Evolutionary conservation across 2,329 filamentous ascomycete species (phyloP).

Genomic region (Penicillium vulpinum): DNA sequence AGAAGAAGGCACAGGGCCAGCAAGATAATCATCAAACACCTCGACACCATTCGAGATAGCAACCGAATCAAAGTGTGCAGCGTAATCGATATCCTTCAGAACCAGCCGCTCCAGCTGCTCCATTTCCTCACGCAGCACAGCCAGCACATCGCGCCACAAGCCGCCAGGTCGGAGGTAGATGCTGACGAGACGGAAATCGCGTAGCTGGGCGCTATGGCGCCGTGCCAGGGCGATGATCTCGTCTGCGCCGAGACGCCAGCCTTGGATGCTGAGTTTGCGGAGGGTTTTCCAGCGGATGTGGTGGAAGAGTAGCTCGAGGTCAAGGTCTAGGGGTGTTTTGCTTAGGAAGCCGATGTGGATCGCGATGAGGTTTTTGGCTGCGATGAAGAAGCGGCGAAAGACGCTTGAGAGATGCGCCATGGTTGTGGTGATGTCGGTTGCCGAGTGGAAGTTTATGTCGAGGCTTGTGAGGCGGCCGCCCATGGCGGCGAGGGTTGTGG

Average conservation of each 20-base stretch:
- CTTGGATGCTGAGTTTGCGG: conserved; percentile 64
- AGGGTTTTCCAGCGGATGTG: conserved; percentile 61
- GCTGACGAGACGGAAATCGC: conserved; percentile 60
- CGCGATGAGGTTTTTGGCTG: conserved; percentile 61
- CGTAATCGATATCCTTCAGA: conserved; percentile 62
- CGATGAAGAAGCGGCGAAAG: conserved; percentile 59
- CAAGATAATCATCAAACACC: conserved; percentile 13
- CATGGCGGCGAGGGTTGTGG: conserved; percentile 51
- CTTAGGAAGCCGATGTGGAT: conserved; percentile 66
- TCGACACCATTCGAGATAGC: conserved; percentile 23
- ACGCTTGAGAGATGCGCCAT: conserved; percentile 59
- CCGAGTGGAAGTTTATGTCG: conserved; percentile 64
- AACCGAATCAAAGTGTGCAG: conserved; percentile 52
- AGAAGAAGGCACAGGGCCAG: conserved; percentile 10
- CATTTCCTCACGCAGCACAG: conserved; percentile 58
- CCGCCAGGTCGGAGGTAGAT: conserved; percentile 62
- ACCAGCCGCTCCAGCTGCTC: conserved; percentile 61
- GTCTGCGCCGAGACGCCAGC: conserved; percentile 60
- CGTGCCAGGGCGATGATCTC: conserved; percentile 61
- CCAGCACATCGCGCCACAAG: conserved; percentile 62
- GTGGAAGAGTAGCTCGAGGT: conserved; percentile 63
- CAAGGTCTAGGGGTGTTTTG: conserved; percentile 56
- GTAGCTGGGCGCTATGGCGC: conserved; percentile 58
- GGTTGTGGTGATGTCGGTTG: conserved; percentile 56
- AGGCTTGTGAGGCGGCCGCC: conserved; percentile 61